These are phyloP conservation scores for Paspalum vaginatum DNA, from an alignment of 176 grass and related monocot genomes.

Conservation along the genomic window DNA sequence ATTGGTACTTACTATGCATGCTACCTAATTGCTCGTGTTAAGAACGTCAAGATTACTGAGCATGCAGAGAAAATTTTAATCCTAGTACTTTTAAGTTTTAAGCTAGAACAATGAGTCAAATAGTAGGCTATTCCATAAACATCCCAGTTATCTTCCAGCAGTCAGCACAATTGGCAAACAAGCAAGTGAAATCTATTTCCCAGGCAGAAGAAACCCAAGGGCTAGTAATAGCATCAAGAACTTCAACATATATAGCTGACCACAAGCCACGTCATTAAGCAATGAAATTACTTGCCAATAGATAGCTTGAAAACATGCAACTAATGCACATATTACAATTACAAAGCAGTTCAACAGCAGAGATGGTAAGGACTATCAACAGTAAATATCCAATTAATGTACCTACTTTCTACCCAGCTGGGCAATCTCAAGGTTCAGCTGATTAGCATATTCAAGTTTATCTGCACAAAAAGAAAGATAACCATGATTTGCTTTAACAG, in stretches of 20 bases:
- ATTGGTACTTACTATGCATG: not conserved
- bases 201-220: not conserved
- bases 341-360: slow-evolving; percentile 29
- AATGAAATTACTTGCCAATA: slow-evolving; percentile 29
- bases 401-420: slow-evolving; percentile 92
- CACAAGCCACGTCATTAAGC: slow-evolving; percentile 24
- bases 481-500: slow-evolving; percentile 12
- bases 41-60: not conserved
- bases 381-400: slow-evolving; percentile 41
- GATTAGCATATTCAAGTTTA: slow-evolving; percentile 76
- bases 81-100: slow-evolving; percentile 19
- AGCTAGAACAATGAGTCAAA: slow-evolving; percentile 27
- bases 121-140: slow-evolving; percentile 4
- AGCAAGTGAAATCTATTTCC: slow-evolving; percentile 25
- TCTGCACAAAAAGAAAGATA: slow-evolving; percentile 57
- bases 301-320: slow-evolving; percentile 21
- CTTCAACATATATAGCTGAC: slow-evolving; percentile 15
- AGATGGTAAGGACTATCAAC: not conserved
- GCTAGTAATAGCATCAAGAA: slow-evolving; percentile 13
- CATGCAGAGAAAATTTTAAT: not conserved
- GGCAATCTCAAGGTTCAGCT: slow-evolving; percentile 83
- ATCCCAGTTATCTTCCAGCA: not conserved
- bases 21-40: slow-evolving; percentile 8
- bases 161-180: slow-evolving; percentile 16
- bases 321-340: not conserved